Percentiles rank a stretch among this genome's conserved stretches.
Evolutionary conservation across 306 rosid genomes (phyloP).

Genomic region (Cicer bijugum): DNA sequence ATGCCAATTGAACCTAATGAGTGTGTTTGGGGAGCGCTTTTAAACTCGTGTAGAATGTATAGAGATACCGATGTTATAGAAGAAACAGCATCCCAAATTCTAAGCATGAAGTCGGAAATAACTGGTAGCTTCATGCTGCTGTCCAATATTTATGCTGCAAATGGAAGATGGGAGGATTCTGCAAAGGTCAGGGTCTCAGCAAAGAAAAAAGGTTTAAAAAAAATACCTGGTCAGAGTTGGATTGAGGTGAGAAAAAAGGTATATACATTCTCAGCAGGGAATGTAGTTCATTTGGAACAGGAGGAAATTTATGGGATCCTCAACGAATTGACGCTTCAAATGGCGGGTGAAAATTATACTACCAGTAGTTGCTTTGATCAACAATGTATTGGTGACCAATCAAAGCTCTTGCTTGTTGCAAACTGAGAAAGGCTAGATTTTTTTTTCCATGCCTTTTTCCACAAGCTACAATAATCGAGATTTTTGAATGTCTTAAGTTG

Average conservation of each 20-base stretch:
- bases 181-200: conserved; percentile 78
- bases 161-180: conserved; percentile 84
- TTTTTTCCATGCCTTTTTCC: not conserved
- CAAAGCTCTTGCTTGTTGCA: conserved; percentile 36
- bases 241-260: conserved; percentile 73
- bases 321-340: conserved; percentile 65
- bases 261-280: conserved; percentile 69
- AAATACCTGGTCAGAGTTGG: conserved; percentile 79
- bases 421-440: conserved; percentile 44
- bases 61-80: conserved; percentile 60
- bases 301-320: conserved; percentile 59
- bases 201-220: conserved; percentile 69
- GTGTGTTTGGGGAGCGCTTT: conserved; percentile 77
- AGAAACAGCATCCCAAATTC: conserved; percentile 59
- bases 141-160: conserved; percentile 77
- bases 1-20: conserved; percentile 82
- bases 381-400: conserved; percentile 41
- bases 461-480: not conserved
- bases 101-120: conserved; percentile 47
- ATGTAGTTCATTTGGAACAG: conserved; percentile 49
- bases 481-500: not conserved
- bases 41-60: conserved; percentile 75
- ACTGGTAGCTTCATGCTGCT: conserved; percentile 78
- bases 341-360: conserved; percentile 51
- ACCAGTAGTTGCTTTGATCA: conserved; percentile 32